Base-by-base conservation (phyloP, 2,329 filamentous ascomycete species). In the Sclerotinia trifoliorum region DNA sequence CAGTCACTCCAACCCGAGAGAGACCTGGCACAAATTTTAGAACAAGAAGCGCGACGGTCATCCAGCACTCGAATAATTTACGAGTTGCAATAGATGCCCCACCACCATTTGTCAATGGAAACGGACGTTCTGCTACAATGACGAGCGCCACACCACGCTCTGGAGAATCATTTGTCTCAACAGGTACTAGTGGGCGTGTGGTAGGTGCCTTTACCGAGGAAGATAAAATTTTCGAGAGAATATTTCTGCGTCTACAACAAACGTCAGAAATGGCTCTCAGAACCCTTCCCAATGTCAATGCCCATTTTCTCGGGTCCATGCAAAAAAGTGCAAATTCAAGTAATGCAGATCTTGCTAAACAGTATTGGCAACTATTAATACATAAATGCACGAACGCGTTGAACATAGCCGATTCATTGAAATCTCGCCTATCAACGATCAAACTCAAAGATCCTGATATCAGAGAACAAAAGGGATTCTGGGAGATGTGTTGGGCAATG, bases 401-500 rank as follows among this genome's bases (percentile, higher is more conserved):
- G 54, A 86, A 91, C 68, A 88, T 91, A 73, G 91, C 91, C 2
- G 88, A 93, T 74, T 83, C 86, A 15, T 83, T 97, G 39, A 90
- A 91, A 75, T 83, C 83, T 51, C 86, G 90, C n/a, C 80, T 97
- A 15, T 92, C 89, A 4, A 84, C 85, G 58, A 92, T 97, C 81
- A 93, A 93, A 77, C 82, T 96, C 15, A 95, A 94, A 77, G 93
- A 97, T 74, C 91, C 92, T 10, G 89, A 88, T 15, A 85, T 92
- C 63, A 85, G 92, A 66, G 88, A 84, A 2, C 86, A 89, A 74
- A 77, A 81, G 3, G 79, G 80, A 21, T 90, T 89, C 77, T 89
- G 88, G 86, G 82, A 86, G 72, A 82, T 94, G 65, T 95, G 91
- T 80, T 93, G 90, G 79, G 85, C 83, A 73, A 93, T 93, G 72